Evolutionary conservation across 2,329 filamentous ascomycete species (phyloP).

Genomic region (Xylariaceae sp.): DNA sequence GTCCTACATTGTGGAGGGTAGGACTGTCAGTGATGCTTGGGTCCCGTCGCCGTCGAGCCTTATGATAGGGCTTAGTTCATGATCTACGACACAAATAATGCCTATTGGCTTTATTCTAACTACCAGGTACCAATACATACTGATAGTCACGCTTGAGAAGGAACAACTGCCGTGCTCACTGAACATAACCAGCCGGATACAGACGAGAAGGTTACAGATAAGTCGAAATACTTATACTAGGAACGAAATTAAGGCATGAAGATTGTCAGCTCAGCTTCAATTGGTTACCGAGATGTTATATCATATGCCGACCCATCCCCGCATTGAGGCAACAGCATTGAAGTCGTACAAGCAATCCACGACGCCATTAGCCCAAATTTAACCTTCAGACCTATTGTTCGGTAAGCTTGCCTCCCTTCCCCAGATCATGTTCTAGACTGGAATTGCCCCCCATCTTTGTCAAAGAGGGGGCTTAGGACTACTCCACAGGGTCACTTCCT

Average conservation of each 20-base stretch:
- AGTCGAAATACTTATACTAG: background rate
- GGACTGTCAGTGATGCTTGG: background rate
- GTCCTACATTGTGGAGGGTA: background rate
- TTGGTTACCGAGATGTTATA: background rate
- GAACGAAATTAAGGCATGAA: background rate
- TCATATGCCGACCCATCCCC: no score
- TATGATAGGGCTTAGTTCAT: constrained; percentile 20
- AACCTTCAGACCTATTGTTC: no score
- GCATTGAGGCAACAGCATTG: no score
- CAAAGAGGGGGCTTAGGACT: no score
- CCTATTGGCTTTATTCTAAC: background rate
- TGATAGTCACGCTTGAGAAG: background rate
- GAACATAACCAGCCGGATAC: no score
- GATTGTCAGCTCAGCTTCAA: background rate
- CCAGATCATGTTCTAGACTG: no score
- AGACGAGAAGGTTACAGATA: background rate
- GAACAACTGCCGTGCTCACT: no score
- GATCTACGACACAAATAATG: background rate
- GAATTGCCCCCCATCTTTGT: no score
- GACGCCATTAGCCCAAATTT: no score
- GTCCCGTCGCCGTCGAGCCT: constrained; percentile 7
- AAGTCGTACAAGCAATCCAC: no score
- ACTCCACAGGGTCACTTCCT: no score
- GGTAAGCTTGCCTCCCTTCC: no score
- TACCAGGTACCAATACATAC: background rate